phyloP scores from a whole-genome alignment of 805 yeast genomes.

The Kodamaea neixiangensis region DNA sequence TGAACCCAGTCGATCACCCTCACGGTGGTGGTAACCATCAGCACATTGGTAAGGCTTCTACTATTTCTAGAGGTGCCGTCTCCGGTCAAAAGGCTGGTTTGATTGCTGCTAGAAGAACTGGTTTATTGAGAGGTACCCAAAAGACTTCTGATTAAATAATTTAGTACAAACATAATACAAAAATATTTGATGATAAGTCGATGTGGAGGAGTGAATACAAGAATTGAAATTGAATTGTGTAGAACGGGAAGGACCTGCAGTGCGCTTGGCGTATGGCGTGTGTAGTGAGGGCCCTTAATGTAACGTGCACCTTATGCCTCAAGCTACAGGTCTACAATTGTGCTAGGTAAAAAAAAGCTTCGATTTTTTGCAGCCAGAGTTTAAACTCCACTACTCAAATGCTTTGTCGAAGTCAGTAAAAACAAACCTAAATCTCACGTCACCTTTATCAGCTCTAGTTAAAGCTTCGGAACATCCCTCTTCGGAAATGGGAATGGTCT shows the following conservation, averaged over 20 bases:
- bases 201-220: background rate
- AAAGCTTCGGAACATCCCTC: conserved; percentile 33
- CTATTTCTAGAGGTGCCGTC: conserved; percentile 98
- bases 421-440: conserved; percentile 52
- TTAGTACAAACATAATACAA: conserved; percentile 11
- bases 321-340: no score
- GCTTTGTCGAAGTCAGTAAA: conserved; percentile 55
- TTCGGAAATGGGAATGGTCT: conserved; percentile 35
- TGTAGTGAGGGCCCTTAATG: no score
- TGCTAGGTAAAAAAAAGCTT: background rate
- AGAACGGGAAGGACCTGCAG: no score
- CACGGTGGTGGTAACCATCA: conserved; percentile 99
- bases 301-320: no score
- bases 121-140: conserved; percentile 99
- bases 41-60: conserved; percentile 99
- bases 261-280: no score
- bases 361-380: background rate
- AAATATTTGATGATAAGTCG: conserved; percentile 2
- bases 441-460: conserved; percentile 31
- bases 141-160: conserved; percentile 53
- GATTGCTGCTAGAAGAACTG: conserved; percentile 99
- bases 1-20: conserved; percentile 99
- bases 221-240: no score
- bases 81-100: conserved; percentile 99
- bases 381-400: conserved; percentile 19